Percentiles rank a stretch among this genome's conserved stretches.
Conservation (phyloP, 202 grass and related monocot species). For the Setaria italica region DNA sequence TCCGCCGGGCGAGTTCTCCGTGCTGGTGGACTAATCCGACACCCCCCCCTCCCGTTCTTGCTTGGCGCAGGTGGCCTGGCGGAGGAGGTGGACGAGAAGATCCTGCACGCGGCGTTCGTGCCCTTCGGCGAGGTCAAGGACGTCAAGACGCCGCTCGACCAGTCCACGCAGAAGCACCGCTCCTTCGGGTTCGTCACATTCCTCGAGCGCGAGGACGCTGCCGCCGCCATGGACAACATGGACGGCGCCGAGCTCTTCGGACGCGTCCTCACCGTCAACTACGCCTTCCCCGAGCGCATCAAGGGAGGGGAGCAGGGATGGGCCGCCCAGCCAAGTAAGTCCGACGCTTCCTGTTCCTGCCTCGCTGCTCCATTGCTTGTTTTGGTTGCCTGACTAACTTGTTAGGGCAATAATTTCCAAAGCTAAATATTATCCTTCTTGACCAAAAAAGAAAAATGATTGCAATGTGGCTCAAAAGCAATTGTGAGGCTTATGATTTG, state of each 20-base stretch:
- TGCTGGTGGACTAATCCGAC: conserved; percentile 26
- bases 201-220: conserved; percentile 92
- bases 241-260: conserved; percentile 94
- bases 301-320: conserved; percentile 99
- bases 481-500: not conserved
- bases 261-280: conserved; percentile 92
- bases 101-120: conserved; percentile 92
- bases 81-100: conserved; percentile 93
- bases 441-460: not conserved
- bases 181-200: conserved; percentile 99
- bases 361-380: not conserved
- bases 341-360: not conserved
- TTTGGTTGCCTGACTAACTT: not conserved
- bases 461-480: not conserved
- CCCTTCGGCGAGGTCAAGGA: conserved; percentile 99
- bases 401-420: not conserved
- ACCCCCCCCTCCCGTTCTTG: not conserved
- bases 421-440: not conserved
- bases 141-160: conserved; percentile 97
- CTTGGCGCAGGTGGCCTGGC: conserved; percentile 65
- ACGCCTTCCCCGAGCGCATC: conserved; percentile 95
- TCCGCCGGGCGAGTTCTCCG: not conserved
- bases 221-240: conserved; percentile 99
- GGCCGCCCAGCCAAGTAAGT: conserved; percentile 90
- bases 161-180: conserved; percentile 96